Conservation (phyloP, 179 eudicot species). For the Heliamphora pulchella region DNA sequence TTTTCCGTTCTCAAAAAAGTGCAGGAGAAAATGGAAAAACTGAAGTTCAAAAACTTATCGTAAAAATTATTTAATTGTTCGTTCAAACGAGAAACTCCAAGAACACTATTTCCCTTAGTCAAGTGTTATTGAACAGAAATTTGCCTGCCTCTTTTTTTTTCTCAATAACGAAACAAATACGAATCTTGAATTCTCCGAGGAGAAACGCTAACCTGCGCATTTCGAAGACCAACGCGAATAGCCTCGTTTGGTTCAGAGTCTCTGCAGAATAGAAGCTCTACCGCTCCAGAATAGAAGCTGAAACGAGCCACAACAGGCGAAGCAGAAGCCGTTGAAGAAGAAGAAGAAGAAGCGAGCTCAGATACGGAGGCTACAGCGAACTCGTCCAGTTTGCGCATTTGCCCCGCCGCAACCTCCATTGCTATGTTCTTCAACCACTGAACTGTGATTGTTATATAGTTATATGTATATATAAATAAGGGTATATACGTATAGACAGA, state of each 20-base stretch:
- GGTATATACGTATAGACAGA: background rate
- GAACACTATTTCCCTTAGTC: background rate
- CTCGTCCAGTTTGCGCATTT: constrained; percentile 26
- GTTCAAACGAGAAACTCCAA: background rate
- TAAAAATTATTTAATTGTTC: background rate
- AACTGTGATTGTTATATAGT: background rate
- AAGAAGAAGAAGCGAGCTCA: constrained; percentile 30
- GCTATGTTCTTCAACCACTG: background rate
- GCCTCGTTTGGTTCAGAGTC: constrained; percentile 21
- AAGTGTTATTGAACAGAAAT: background rate
- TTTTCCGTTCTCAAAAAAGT: background rate
- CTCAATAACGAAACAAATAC: background rate
- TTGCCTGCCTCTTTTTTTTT: background rate
- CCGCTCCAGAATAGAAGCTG: constrained; percentile 24
- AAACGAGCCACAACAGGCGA: constrained; percentile 24
- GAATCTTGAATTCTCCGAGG: background rate
- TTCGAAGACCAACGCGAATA: constrained; percentile 27
- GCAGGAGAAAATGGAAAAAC: background rate
- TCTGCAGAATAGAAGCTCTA: constrained; percentile 35
- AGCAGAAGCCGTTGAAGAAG: constrained; percentile 24
- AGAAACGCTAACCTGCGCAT: constrained; percentile 33
- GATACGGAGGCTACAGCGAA: constrained; percentile 48
- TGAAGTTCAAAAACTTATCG: background rate
- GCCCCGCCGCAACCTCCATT: constrained; percentile 31
- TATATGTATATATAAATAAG: background rate